Evolutionary conservation across 2,329 filamentous ascomycete genomes (phyloP).

Genomic region (Remersonia thermophila): DNA sequence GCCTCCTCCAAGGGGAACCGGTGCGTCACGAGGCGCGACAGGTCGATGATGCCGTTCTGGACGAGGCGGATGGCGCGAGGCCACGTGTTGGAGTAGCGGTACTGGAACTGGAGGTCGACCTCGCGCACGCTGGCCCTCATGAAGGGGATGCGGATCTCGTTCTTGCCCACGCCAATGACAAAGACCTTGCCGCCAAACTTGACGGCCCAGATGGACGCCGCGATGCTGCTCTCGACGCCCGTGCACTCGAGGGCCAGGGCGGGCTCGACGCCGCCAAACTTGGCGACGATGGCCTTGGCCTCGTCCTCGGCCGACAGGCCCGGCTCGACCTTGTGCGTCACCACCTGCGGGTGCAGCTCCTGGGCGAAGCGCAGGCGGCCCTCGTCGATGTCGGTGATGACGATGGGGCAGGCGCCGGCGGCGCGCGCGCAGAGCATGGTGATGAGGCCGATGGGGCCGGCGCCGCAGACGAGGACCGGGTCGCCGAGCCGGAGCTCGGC

Average conservation of each 20-base stretch:
- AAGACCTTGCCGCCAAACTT: conserved; percentile 97
- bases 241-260: conserved; percentile 83
- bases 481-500: conserved; percentile 74
- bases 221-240: conserved; percentile 81
- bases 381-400: conserved; percentile 91
- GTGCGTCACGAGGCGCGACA: conserved; percentile 78
- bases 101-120: conserved; percentile 93
- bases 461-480: conserved; percentile 78
- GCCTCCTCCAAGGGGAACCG: conserved; percentile 77
- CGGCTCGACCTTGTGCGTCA: conserved; percentile 64
- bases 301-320: conserved; percentile 51
- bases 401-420: conserved; percentile 78
- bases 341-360: conserved; percentile 64
- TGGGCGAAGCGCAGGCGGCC: conserved; percentile 75
- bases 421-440: conserved; percentile 74
- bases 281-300: conserved; percentile 53
- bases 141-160: conserved; percentile 91
- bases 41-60: conserved; percentile 69
- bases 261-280: conserved; percentile 70
- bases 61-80: conserved; percentile 82
- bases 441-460: conserved; percentile 86
- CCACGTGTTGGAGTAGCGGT: conserved; percentile 94
- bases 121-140: conserved; percentile 86
- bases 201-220: conserved; percentile 73
- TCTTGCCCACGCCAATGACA: conserved; percentile 88